A percentile compares a stretch with the other conserved stretches of the same genome.
These are phyloP conservation scores for Simplicillium sp. DNA, from an alignment of 2,329 filamentous ascomycete genomes.

Conservation along the genomic window DNA sequence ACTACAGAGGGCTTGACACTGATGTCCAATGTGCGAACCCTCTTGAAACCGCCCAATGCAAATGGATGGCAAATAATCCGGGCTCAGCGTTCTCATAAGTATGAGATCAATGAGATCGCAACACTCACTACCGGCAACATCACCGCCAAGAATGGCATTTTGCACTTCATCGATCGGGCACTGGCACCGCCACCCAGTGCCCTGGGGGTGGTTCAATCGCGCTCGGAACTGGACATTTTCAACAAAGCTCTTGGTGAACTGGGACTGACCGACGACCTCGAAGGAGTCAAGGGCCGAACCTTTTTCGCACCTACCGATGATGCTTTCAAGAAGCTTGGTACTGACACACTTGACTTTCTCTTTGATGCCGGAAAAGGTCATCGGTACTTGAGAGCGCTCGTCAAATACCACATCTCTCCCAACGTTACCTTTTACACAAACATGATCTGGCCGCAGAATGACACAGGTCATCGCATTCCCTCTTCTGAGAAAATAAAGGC, in stretches of 20 bases:
- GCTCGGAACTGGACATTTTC: not conserved
- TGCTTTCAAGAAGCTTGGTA: conserved; percentile 1
- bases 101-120: not conserved
- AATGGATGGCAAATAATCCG: not conserved
- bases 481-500: not conserved
- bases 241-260: not conserved
- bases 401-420: conserved; percentile 2
- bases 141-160: conserved; percentile 2
- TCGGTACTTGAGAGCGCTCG: not conserved
- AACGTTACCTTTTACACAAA: conserved; percentile 1
- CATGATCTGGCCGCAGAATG: conserved; percentile 4
- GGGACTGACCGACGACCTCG: not conserved
- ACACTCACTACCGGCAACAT: not conserved
- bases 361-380: not conserved
- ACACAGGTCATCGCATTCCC: not conserved
- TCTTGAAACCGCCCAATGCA: not conserved
- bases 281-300: not conserved
- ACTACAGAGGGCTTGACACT: not conserved
- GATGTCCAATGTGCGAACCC: conserved; percentile 1
- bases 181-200: not conserved
- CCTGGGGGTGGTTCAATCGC: not conserved
- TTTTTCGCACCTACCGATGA: conserved; percentile 4
- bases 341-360: conserved; percentile 1
- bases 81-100: too few relatives aligned
- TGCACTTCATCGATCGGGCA: conserved; percentile 1